Base-by-base conservation (phyloP, 768 basidiomycete genomes). In the Xerocomus brunneocitrinus region DNA sequence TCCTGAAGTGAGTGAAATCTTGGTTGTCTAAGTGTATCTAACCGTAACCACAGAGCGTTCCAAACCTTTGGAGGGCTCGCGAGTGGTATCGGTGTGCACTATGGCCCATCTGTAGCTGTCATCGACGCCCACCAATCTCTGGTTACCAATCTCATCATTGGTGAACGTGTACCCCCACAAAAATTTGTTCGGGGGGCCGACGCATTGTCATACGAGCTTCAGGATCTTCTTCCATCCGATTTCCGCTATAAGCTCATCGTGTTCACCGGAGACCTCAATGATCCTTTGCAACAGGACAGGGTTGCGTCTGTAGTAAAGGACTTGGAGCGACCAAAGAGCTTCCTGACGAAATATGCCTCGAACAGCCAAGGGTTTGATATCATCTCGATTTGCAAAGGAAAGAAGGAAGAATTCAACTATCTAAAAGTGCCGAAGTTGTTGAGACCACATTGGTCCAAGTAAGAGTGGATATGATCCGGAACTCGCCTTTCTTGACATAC, bases 161-260 rank as follows among this genome's bases (percentile, higher is more conserved):
- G 81, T n/a, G 65, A 79, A 70, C 79, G 80, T 40, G 69, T 81
- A 52, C 67, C 73, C 5, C 79, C 79, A 3, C 76, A 79, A 54
- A 66, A 67, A 19, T 73, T 80, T 52, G 62, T 82, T 31, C 70
- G 78, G 13, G 73, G 69, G 0, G 77, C 77, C 24, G 80, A 81
- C 51, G 71, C 71, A 16, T 68, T 71, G 12, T 73, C 78, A 24
- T 69, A 65, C 54, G 75, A 83, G 55, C 62, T 82, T 9, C 81
- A 80, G 42, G 81, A 81, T 58, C 64, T 77, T 16, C 66, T 79
- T 44, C 74, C 73, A 1, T 67, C 76, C 3, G 76, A 82, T 61
- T 70, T 70, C 43, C 72, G 76, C 40, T 82, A 76, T 69, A 78
- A 81, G 54, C 30, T 82, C 24, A 54, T 82, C 47, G 56, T 78